Base-by-base conservation (phyloP, 306 rosid species). In the Leucaena leucocephala region DNA sequence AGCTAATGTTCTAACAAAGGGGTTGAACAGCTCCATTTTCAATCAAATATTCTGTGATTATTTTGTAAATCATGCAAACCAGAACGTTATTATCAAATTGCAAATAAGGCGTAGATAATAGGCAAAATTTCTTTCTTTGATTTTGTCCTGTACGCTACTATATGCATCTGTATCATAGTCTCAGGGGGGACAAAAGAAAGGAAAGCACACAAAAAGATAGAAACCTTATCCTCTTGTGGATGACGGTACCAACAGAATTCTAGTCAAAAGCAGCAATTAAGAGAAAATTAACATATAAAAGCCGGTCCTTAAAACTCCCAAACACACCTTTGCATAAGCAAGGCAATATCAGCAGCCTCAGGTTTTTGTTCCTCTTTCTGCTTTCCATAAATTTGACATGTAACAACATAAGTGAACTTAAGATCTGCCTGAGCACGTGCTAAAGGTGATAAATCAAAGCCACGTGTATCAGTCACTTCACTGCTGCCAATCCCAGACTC, bases 311-410 rank as follows among this genome's bases (percentile, higher is more conserved):
- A 55, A 71, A 49, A 74, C 58, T 71, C 68, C 44, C n/a, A 45
- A 75, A 49, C 86, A 35, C 57, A 92, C 98, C 94, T 91, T 82
- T 94, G 97, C 98, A 94, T 88, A 66, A 94, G 98, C 76, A 95
- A 80, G 68, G 98, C 97, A 84, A 92, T 87, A 84, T 95, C 98
- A 71, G 91, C 85, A 75, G 98, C 98, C 91, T 95, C 92, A 43
- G 96, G 98, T 80, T 95, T 93, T 82, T 89, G 93, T 45, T 92
- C 97, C 83, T 95, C 96, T 79, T 91, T 92, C 83, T 95, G 98
- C 76, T 82, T 93, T 68, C 98, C 98, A 85, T 95, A 93, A 76
- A 95, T 93, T 87, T 93, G 98, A 74, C 98, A 95, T 15, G 98
- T 86, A 42, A 95, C 87, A 13, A 95, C 93, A 83, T 95, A 95